phyloP scores from a whole-genome alignment of 2,329 filamentous ascomycete species.

The Fusarium falciforme region DNA sequence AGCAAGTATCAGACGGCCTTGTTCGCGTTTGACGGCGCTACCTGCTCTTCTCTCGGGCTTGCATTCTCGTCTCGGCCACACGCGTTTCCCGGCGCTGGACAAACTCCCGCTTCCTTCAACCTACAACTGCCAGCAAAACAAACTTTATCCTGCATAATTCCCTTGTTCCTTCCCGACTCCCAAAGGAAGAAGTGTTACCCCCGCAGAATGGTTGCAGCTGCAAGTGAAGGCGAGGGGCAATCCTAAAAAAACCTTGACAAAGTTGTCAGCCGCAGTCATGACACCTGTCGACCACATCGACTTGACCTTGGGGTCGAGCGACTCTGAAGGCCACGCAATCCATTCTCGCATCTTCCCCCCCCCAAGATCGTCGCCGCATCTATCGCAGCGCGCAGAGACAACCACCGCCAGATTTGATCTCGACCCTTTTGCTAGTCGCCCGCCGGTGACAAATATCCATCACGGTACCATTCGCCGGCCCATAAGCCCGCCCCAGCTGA shows the following conservation, averaged over 20 bases:
- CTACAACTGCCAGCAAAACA: slow-evolving; percentile 6
- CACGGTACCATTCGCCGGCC: slow-evolving; percentile 24
- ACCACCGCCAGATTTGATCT: slow-evolving; percentile 23
- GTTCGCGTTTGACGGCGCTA: slow-evolving; percentile 2
- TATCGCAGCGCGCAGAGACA: slow-evolving; percentile 5
- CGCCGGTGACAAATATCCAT: slow-evolving; percentile 2
- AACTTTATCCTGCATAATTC: slow-evolving; percentile 1
- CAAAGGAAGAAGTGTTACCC: neutral
- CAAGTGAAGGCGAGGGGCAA: slow-evolving; percentile 39
- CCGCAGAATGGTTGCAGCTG: slow-evolving; percentile 42
- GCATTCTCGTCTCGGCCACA: slow-evolving; percentile 28
- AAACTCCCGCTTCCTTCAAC: slow-evolving; percentile 31
- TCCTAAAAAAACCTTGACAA: slow-evolving; percentile 43
- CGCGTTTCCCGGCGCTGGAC: slow-evolving; percentile 27
- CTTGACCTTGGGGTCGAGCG: slow-evolving; percentile 32
- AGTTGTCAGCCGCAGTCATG: slow-evolving; percentile 30
- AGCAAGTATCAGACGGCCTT: neutral
- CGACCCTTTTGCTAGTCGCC: slow-evolving; percentile 11
- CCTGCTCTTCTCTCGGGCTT: slow-evolving; percentile 12
- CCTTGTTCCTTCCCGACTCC: neutral
- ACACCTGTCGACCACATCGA: slow-evolving; percentile 29
- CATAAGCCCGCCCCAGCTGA: slow-evolving; percentile 47
- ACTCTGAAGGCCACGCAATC: slow-evolving; percentile 15
- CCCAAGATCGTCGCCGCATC: neutral
- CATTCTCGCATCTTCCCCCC: neutral